These are phyloP conservation scores for Raffaelea arxii DNA, from an alignment of 2,329 filamentous ascomycete genomes.

Conservation along the genomic window DNA sequence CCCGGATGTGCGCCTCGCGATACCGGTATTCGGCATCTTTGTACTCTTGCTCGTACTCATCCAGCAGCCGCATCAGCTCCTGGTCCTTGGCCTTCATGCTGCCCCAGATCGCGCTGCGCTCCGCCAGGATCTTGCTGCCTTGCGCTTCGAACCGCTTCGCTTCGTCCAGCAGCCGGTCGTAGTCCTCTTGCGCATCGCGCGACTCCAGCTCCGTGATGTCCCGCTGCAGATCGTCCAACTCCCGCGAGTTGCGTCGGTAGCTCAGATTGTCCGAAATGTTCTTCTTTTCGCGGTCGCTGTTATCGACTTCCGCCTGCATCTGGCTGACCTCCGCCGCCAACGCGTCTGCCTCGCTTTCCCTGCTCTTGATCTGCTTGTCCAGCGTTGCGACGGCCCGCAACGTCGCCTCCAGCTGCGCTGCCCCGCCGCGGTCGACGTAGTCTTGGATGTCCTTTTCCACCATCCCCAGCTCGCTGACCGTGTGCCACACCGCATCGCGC, in stretches of 20 bases:
- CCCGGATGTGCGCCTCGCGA: constrained; percentile 79
- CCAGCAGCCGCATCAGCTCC: constrained; percentile 60
- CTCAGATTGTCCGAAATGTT: constrained; percentile 83
- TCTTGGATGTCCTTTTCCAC: constrained; percentile 68
- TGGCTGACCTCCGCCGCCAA: constrained; percentile 65
- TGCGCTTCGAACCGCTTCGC: constrained; percentile 56
- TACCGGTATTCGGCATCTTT: constrained; percentile 71
- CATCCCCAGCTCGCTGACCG: constrained; percentile 65
- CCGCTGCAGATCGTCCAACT: constrained; percentile 54
- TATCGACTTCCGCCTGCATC: constrained; percentile 65
- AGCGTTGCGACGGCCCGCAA: constrained; percentile 59
- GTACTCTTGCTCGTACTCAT: constrained; percentile 81
- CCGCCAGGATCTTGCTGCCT: constrained; percentile 59
- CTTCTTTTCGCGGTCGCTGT: constrained; percentile 73
- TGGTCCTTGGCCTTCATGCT: constrained; percentile 77
- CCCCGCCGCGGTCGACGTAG: constrained; percentile 69
- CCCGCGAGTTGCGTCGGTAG: constrained; percentile 65
- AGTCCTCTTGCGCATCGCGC: constrained; percentile 75
- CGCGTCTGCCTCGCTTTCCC: constrained; percentile 58
- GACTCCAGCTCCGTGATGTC: constrained; percentile 69
- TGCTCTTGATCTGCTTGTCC: constrained; percentile 52
- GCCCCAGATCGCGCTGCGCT: constrained; percentile 66
- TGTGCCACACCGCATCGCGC: constrained; percentile 62
- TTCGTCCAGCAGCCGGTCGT: constrained; percentile 62
- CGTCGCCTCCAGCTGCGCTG: constrained; percentile 58